Evolutionary conservation across 176 grass and related monocot species (phyloP), one percentile per base, ranked within the genome.

Genomic region (Thinopyrum elongatum): DNA sequence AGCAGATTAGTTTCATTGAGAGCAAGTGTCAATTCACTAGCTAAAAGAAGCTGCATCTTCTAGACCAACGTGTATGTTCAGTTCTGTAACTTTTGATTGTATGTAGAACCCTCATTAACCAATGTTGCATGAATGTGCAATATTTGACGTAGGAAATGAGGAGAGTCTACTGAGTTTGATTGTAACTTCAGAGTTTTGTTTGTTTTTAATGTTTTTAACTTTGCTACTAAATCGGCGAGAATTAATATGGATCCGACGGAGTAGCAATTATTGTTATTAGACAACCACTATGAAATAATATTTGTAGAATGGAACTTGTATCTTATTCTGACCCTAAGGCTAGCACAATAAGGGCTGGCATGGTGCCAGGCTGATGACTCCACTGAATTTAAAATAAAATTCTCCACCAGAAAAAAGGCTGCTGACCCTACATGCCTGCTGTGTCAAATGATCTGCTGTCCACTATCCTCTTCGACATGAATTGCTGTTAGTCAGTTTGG

Each of bases 71-170:
- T 80, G 7, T 76, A 55, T 76, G 46, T 33, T 55, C 46, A 12
- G 3, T 65, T 87, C n/a, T 87, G 10, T 51, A 63, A n/a, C 27
- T 62, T 71, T 30, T 72, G 8, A 86, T 72, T 80, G 10, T 39
- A 10, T 86, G 34, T 22, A 57, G 0, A 57, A 57, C 53, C 3
- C 19, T 44, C 41, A 29, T 70, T 34, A 44, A 73, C 13, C 75
- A 61, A 25, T 47, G 19, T 72, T 71, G 35, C 46, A 60, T 30
- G 33, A 70, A 12, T 79, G 10, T 70, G 65, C 25, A 60, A 70
- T 79, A 31, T 79, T 70, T 44, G 49, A 61, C 49, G 31, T 70
- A 31, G 12, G 26, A 70, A 70, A 70, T 53, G 75, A 23, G 25
- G 11, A 10, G 51, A 80, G 28, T 74, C 74, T 76, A 76, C 27